These are phyloP conservation scores for Maudiozyma turicensis DNA, from an alignment of 805 yeast species.

Conservation along the genomic window DNA sequence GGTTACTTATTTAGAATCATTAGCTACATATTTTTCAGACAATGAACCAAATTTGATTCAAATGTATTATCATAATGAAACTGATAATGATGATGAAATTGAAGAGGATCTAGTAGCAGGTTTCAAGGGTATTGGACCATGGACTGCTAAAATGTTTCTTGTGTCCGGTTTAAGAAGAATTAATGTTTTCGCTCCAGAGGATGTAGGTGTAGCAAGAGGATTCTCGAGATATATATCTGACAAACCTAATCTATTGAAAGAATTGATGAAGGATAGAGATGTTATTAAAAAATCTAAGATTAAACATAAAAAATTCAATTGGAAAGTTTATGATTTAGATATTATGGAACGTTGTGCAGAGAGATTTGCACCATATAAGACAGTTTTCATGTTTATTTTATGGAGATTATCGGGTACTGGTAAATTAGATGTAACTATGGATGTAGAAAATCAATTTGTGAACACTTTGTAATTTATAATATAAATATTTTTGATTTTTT, in stretches of 20 bases:
- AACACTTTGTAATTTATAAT: background rate
- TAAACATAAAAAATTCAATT: constrained; percentile 42
- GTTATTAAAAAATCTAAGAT: constrained; percentile 28
- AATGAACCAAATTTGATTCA: constrained; percentile 30
- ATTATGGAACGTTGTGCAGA: constrained; percentile 46
- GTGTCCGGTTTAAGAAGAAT: constrained; percentile 55
- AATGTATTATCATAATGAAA: constrained; percentile 27
- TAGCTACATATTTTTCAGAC: constrained; percentile 41
- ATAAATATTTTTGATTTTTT: background rate
- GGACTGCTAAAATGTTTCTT: constrained; percentile 88
- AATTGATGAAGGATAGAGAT: constrained; percentile 35
- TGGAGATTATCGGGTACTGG: constrained; percentile 64
- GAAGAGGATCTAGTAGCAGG: constrained; percentile 36
- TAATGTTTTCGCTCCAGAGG: constrained; percentile 69
- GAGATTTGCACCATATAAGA: constrained; percentile 54
- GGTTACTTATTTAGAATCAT: constrained; percentile 47
- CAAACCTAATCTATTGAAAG: constrained; percentile 40
- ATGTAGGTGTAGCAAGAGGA: constrained; percentile 81
- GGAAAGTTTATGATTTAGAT: constrained; percentile 59
- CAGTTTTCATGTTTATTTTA: constrained; percentile 56
- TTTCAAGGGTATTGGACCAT: constrained; percentile 66
- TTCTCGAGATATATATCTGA: constrained; percentile 50
- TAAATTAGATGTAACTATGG: constrained; percentile 34
- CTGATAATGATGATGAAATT: constrained; percentile 36
- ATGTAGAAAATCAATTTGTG: constrained; percentile 19